Evolutionary conservation across 2,329 filamentous ascomycete species (phyloP).

Genomic region (Plectosphaerella sp.): DNA sequence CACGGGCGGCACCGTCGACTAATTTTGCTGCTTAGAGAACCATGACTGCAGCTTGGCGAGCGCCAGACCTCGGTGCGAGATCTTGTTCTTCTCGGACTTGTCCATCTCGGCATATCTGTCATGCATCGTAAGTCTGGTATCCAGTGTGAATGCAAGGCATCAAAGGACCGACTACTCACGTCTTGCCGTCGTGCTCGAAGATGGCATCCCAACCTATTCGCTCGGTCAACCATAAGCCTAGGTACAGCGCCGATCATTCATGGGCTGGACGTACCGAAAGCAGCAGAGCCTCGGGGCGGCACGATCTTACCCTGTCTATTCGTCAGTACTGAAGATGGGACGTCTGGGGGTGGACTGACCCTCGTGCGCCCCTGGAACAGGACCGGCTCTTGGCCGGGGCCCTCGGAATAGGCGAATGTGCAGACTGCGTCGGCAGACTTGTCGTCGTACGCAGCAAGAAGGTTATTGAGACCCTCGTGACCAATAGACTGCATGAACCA

Average conservation of each 20-base stretch:
- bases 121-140: background rate
- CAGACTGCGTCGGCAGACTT: constrained; percentile 92
- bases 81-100: constrained; percentile 78
- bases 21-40: constrained; percentile 48
- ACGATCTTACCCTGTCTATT: constrained; percentile 69
- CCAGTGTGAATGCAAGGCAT: background rate
- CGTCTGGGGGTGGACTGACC: constrained; percentile 39
- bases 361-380: constrained; percentile 89
- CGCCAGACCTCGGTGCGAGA: constrained; percentile 89
- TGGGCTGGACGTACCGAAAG: constrained; percentile 64
- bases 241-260: background rate
- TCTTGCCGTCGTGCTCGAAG: constrained; percentile 90
- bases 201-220: constrained; percentile 88
- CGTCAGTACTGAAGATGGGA: background rate
- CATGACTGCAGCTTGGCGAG: constrained; percentile 80
- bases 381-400: constrained; percentile 77
- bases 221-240: background rate
- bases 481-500: constrained; percentile 87
- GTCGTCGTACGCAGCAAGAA: constrained; percentile 83
- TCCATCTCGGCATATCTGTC: constrained; percentile 88
- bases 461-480: constrained; percentile 80
- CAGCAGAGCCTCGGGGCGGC: constrained; percentile 69
- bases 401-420: constrained; percentile 88
- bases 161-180: constrained; percentile 38
- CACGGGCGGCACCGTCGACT: background rate